Percentiles rank a stretch among this genome's conserved stretches.
phyloP scores from a whole-genome alignment of 2,329 filamentous ascomycete genomes.

The Thelonectria rubi region DNA sequence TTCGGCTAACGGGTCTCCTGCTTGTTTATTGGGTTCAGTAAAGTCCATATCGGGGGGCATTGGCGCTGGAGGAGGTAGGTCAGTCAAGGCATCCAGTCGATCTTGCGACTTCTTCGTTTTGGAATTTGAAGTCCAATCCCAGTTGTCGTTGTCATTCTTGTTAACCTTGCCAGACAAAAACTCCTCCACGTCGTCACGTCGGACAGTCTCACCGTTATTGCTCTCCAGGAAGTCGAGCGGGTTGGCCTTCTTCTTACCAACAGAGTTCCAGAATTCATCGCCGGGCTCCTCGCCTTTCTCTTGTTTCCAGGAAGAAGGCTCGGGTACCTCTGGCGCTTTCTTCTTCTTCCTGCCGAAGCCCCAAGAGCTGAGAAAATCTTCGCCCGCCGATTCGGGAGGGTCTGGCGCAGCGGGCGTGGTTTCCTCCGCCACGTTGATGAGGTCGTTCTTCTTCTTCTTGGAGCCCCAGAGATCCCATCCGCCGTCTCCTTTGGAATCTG shows the following conservation, averaged over 20 bases:
- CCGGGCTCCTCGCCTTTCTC: constrained; percentile 55
- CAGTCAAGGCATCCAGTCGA: constrained; percentile 49
- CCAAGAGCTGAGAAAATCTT: constrained; percentile 66
- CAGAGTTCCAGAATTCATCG: constrained; percentile 51
- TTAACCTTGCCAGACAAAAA: constrained; percentile 54
- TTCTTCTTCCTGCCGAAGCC: constrained; percentile 62
- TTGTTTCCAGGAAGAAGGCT: constrained; percentile 49
- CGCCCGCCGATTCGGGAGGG: constrained; percentile 49
- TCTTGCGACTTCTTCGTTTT: constrained; percentile 57
- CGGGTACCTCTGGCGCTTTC: constrained; percentile 36
- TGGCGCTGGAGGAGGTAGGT: constrained; percentile 58
- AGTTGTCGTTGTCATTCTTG: constrained; percentile 55
- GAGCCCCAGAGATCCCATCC: constrained; percentile 43
- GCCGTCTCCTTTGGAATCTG: constrained; percentile 31
- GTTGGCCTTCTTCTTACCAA: constrained; percentile 54
- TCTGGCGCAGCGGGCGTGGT: constrained; percentile 43
- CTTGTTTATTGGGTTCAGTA: constrained; percentile 49
- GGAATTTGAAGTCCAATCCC: constrained; percentile 53
- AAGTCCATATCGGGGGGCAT: constrained; percentile 58
- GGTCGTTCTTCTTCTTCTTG: constrained; percentile 57
- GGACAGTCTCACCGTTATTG: constrained; percentile 56
- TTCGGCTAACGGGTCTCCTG: constrained; percentile 45
- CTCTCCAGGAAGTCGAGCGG: constrained; percentile 58
- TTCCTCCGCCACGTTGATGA: constrained; percentile 50
- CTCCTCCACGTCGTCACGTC: constrained; percentile 57